A percentile compares a stretch with the other conserved stretches of the same genome.
These are phyloP conservation scores for Acer campestre DNA, from an alignment of 345 rosid genomes.

Conservation along the genomic window DNA sequence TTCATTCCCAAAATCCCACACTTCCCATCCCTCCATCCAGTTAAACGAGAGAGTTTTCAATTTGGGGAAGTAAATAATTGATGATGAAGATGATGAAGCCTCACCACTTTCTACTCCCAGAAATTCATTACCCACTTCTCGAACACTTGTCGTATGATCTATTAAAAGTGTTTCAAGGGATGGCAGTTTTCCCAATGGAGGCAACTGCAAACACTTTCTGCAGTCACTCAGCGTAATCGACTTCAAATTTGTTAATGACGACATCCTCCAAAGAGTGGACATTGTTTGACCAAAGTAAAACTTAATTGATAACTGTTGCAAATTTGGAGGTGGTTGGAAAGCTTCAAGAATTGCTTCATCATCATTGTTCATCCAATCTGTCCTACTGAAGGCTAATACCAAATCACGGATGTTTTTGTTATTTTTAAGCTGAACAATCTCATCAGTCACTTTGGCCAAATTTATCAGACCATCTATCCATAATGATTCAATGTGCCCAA, in stretches of 20 bases:
- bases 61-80: neutral
- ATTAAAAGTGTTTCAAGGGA: neutral
- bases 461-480: neutral
- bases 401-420: slow-evolving; percentile 8
- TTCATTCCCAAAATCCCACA: neutral
- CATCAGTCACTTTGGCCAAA: no score
- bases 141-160: fast-evolving
- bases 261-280: neutral
- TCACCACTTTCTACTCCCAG: neutral
- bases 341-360: slow-evolving; percentile 15
- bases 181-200: neutral
- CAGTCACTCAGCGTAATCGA: neutral
- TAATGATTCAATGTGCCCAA: neutral
- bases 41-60: neutral
- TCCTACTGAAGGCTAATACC: neutral
- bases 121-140: neutral
- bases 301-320: slow-evolving; percentile 10
- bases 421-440: neutral
- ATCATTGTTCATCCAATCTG: no score
- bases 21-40: neutral
- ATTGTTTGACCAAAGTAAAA: neutral
- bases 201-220: neutral
- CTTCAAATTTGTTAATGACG: neutral
- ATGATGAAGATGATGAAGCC: neutral
- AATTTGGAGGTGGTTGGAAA: slow-evolving; percentile 18